These are phyloP conservation scores for Dillenia suffruticosa DNA, from an alignment of 164 flowering plant genomes.

Conservation along the genomic window DNA sequence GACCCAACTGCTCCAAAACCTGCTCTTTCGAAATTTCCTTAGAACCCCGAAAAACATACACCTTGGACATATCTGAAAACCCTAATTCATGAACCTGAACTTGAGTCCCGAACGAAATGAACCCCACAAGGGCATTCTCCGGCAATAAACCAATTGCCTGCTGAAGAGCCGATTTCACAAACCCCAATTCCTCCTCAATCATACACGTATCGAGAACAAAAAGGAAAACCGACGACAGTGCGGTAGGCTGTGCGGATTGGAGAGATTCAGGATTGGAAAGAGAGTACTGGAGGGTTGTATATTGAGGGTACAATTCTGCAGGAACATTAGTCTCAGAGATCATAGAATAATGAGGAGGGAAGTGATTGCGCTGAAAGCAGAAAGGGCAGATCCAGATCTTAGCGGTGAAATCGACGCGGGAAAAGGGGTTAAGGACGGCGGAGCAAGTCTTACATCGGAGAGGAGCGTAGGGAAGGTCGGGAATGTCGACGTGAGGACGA, in stretches of 20 bases:
- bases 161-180: constrained; percentile 65
- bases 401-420: constrained; percentile 71
- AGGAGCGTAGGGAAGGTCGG: constrained; percentile 70
- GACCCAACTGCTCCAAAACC: constrained; percentile 88
- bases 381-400: constrained; percentile 97
- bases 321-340: constrained; percentile 77
- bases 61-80: constrained; percentile 79
- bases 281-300: constrained; percentile 61
- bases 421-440: constrained; percentile 52
- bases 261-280: constrained; percentile 11
- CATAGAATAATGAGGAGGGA: constrained; percentile 65
- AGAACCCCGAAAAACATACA: constrained; percentile 74
- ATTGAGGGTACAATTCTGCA: constrained; percentile 85
- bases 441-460: constrained; percentile 83
- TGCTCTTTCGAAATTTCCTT: constrained; percentile 84
- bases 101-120: constrained; percentile 88
- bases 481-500: constrained; percentile 68
- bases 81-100: constrained; percentile 96
- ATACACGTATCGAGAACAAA: constrained; percentile 83
- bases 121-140: constrained; percentile 84
- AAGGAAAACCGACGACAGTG: constrained; percentile 52
- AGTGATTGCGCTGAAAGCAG: constrained; percentile 79
- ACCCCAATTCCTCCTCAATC: constrained; percentile 85
- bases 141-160: constrained; percentile 77
- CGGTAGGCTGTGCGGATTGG: constrained; percentile 3